A percentile compares a stretch with the other conserved stretches of the same genome.
These are phyloP conservation scores for Prunus yedoensis DNA, from an alignment of 331 rosid genomes.

Conservation along the genomic window DNA sequence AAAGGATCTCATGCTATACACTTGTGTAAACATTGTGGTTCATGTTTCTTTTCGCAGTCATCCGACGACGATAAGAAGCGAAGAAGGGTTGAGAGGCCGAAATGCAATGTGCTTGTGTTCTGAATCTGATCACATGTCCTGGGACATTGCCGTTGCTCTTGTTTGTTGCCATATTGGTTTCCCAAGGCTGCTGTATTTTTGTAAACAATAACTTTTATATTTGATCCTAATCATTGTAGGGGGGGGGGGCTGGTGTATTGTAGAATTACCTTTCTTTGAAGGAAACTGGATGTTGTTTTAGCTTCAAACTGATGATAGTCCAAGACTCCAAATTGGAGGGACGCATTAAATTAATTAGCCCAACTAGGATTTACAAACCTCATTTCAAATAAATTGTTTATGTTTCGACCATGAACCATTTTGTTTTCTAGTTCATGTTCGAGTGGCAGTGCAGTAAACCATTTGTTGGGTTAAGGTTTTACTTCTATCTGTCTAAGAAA, in stretches of 20 bases:
- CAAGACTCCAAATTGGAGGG: constrained; percentile 20
- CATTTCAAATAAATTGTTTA: constrained; percentile 35
- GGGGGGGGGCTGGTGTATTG: constrained; percentile 28
- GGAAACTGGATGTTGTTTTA: not conserved
- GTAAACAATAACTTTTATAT: not conserved
- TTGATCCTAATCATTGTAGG: constrained; percentile 2
- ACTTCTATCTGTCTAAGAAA: too few relatives aligned
- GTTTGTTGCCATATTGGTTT: constrained; percentile 14
- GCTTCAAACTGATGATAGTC: constrained; percentile 8
- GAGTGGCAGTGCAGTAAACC: not conserved
- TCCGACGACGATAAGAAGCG: constrained; percentile 56
- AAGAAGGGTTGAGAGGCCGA: constrained; percentile 51
- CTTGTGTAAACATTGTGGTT: not conserved
- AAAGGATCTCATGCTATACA: not conserved
- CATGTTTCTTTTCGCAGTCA: constrained; percentile 41
- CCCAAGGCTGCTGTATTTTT: not conserved
- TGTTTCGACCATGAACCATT: not conserved
- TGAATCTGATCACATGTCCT: constrained; percentile 23
- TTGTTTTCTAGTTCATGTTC: not conserved
- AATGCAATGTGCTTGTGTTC: constrained; percentile 61
- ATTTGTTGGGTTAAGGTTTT: not conserved
- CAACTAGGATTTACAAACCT: constrained; percentile 15
- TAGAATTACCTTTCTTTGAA: constrained; percentile 14
- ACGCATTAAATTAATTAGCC: constrained; percentile 6
- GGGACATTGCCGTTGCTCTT: constrained; percentile 17